Conservation (phyloP, 1,284 basidiomycete genomes). For the Wolfiporia cocos region DNA sequence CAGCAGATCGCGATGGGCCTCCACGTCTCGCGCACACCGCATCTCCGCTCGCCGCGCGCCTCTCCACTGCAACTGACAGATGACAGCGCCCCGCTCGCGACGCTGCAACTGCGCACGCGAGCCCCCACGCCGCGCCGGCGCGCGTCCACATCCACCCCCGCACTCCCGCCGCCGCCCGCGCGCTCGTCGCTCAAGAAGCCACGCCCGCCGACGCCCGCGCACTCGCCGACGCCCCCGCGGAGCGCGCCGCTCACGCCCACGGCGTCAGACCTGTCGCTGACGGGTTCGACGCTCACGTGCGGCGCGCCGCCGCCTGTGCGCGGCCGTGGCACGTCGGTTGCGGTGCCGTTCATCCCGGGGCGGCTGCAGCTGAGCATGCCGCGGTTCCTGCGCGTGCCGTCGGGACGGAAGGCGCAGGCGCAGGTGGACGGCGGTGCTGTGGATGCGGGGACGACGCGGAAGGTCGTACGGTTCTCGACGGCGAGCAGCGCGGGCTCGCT, state of each 20-base stretch:
- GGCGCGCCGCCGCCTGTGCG: conserved; percentile 31
- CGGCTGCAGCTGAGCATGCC: conserved; percentile 39
- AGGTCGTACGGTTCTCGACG: conserved; percentile 49
- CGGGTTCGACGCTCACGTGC: conserved; percentile 38
- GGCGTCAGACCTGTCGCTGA: conserved; percentile 34
- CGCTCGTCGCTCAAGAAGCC: conserved; percentile 62
- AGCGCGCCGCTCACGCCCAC: conserved; percentile 33
- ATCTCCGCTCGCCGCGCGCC: conserved; percentile 45
- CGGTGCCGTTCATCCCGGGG: conserved; percentile 28
- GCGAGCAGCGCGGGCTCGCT: not conserved
- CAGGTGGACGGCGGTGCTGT: conserved; percentile 19
- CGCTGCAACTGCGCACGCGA: too few relatives aligned
- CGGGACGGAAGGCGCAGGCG: conserved; percentile 16
- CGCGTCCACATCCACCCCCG: conserved; percentile 22
- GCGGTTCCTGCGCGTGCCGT: conserved; percentile 34
- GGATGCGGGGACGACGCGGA: conserved; percentile 26
- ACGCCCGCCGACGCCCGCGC: conserved; percentile 20
- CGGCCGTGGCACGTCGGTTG: conserved; percentile 26
- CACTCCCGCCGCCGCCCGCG: conserved; percentile 44
- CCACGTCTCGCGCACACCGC: conserved; percentile 66
- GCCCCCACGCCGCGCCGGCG: conserved; percentile 21
- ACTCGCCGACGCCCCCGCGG: conserved; percentile 24
- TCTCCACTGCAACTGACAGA: conserved; percentile 16
- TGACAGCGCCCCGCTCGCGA: too few relatives aligned
- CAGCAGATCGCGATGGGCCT: conserved; percentile 74